phyloP scores from a whole-genome alignment of 495 filamentous ascomycete species.

The Cryomyces antarcticus region DNA sequence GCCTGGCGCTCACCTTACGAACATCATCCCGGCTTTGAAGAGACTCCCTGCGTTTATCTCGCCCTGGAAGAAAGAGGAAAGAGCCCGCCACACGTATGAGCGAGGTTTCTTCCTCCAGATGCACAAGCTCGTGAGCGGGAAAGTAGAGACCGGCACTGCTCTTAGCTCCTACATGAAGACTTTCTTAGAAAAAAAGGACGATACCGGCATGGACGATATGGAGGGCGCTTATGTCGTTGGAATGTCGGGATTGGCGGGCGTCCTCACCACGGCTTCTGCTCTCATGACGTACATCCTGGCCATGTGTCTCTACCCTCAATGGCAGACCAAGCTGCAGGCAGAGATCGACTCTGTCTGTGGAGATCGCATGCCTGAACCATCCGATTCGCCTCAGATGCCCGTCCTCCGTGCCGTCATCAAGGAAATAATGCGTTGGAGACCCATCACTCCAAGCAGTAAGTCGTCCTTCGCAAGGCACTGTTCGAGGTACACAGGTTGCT shows the following conservation, averaged over 20 bases:
- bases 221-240: constrained; percentile 21
- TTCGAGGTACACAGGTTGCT: too few species aligned
- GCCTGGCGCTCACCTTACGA: constrained; percentile 31
- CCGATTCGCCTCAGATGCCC: constrained; percentile 19
- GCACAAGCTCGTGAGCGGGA: constrained; percentile 10
- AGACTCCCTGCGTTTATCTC: constrained; percentile 15
- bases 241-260: constrained; percentile 20
- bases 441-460: constrained; percentile 29
- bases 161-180: neutral
- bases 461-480: neutral
- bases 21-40: constrained; percentile 22
- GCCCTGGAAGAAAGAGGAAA: constrained; percentile 16
- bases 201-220: constrained; percentile 14
- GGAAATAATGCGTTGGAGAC: constrained; percentile 40
- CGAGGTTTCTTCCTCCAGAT: constrained; percentile 16
- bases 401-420: constrained; percentile 35
- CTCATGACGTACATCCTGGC: constrained; percentile 37
- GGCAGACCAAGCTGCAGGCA: constrained; percentile 29
- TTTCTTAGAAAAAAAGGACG: constrained; percentile 4
- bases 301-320: constrained; percentile 38
- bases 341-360: constrained; percentile 32
- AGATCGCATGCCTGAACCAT: constrained; percentile 15
- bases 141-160: neutral
- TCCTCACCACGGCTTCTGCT: constrained; percentile 25
- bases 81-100: constrained; percentile 15